A percentile compares a stretch with the other conserved stretches of the same genome.
These are phyloP conservation scores for Malassezia nana DNA, from an alignment of 1,284 basidiomycete genomes.

Conservation along the genomic window DNA sequence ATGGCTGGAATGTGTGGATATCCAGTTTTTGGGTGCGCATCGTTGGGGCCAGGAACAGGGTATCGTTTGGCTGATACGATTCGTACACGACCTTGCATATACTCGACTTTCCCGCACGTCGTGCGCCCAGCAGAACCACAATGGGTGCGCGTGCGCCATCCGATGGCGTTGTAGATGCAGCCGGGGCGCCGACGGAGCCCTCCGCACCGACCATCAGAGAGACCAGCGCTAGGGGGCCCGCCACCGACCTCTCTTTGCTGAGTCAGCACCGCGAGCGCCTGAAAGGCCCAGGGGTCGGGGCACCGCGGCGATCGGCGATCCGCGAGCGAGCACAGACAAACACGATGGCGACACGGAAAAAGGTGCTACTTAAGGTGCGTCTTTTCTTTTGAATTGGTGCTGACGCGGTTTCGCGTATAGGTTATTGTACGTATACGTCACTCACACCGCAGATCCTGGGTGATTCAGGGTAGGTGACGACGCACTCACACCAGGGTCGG, in stretches of 20 bases:
- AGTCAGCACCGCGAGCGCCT: not conserved
- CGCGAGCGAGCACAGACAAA: not conserved
- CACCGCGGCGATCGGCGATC: not conserved
- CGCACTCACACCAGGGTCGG: conserved; percentile 63
- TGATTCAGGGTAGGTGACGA: conserved; percentile 31
- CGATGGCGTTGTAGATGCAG: not conserved
- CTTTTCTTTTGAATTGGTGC: not conserved
- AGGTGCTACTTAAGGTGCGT: conserved; percentile 81
- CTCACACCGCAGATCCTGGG: conserved; percentile 28
- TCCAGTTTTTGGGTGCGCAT: conserved; percentile 20
- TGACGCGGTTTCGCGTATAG: conserved; percentile 8
- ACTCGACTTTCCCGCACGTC: conserved; percentile 78
- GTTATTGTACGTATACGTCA: conserved; percentile 33
- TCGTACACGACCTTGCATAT: conserved; percentile 86
- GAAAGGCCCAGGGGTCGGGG: not conserved
- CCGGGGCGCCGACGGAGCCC: not conserved
- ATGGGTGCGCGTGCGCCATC: not conserved
- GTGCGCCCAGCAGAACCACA: conserved; percentile 18
- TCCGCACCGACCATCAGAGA: not conserved
- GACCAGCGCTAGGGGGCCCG: not conserved
- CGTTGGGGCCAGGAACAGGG: conserved; percentile 70
- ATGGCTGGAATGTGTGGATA: conserved; percentile 71
- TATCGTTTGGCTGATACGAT: conserved; percentile 68
- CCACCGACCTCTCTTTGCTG: not conserved
- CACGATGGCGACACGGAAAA: conserved; percentile 55